Evolutionary conservation across 1,284 basidiomycete genomes (phyloP).

Genomic region (Cutaneotrichosporon daszewskae): DNA sequence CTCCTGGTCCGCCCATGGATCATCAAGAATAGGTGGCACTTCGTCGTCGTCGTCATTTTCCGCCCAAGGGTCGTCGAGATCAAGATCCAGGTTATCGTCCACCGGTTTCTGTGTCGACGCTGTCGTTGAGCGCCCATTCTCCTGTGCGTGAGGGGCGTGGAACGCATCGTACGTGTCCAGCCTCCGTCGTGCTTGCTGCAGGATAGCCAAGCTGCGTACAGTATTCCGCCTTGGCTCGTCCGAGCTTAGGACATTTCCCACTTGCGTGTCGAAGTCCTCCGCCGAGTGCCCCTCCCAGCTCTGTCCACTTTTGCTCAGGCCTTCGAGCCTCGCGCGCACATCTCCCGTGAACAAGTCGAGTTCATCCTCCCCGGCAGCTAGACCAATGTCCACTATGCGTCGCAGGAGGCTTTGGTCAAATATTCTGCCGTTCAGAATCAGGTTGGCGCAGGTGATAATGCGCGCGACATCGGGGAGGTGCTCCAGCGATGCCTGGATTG

Average conservation of each 20-base stretch:
- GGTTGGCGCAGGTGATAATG: conserved; percentile 16
- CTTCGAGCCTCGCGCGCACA: conserved; percentile 9
- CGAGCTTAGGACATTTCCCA: conserved; percentile 1
- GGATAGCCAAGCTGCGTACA: conserved; percentile 11
- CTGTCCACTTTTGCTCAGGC: background rate
- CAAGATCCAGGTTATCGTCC: conserved; percentile 33
- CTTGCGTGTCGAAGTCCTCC: background rate
- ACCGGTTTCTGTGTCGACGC: background rate
- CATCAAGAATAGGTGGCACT: conserved; percentile 18
- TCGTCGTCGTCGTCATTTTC: conserved; percentile 42
- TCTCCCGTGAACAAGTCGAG: conserved; percentile 13
- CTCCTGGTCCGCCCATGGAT: conserved; percentile 26
- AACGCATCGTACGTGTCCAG: conserved; percentile 18
- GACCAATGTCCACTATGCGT: conserved; percentile 27
- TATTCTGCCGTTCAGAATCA: conserved; percentile 13
- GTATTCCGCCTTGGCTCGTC: conserved; percentile 6
- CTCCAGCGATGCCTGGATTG: conserved; percentile 5
- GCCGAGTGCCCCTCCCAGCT: conserved; percentile 2
- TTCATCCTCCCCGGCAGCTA: conserved; percentile 15
- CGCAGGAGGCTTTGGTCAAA: conserved; percentile 22
- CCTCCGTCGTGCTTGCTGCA: conserved; percentile 11
- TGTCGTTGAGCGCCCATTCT: background rate
- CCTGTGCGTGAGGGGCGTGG: conserved; percentile 1
- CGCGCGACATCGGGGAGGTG: conserved; percentile 1
- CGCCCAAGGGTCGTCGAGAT: conserved; percentile 68